A percentile compares a stretch with the other conserved stretches of the same genome.
Evolutionary conservation across 148 eudicot genomes (phyloP).

Genomic region (Selenicereus undatus): DNA sequence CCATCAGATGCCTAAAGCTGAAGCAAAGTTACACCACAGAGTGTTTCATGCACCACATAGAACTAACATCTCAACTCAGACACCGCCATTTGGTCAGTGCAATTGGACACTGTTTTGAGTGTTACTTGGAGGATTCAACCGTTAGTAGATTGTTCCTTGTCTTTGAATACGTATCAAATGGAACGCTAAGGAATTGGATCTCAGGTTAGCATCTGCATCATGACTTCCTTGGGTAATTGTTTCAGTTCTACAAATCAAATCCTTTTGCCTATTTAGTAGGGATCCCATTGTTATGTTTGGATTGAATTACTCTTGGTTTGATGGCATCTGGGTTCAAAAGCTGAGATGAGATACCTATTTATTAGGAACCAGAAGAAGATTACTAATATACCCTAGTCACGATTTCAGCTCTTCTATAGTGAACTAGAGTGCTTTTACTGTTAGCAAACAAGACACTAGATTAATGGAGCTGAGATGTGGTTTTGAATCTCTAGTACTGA

Average conservation of each 20-base stretch:
- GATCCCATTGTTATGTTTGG: neutral
- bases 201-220: conserved; percentile 47
- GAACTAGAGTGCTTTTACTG: no score
- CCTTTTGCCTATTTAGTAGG: neutral
- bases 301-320: neutral
- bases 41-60: conserved; percentile 60
- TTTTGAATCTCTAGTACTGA: no score
- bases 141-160: conserved; percentile 86
- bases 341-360: no score
- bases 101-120: conserved; percentile 92
- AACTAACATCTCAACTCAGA: conserved; percentile 71
- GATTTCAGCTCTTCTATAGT: no score
- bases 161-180: conserved; percentile 80
- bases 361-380: no score
- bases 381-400: no score
- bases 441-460: no score
- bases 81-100: conserved; percentile 84
- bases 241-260: neutral
- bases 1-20: conserved; percentile 75
- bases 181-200: conserved; percentile 76
- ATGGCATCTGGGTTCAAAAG: neutral
- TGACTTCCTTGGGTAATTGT: neutral
- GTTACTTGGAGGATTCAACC: conserved; percentile 85
- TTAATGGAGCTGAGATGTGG: no score
- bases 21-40: conserved; percentile 51